Base-by-base conservation (phyloP, 306 rosid species). In the Senna tora region DNA sequence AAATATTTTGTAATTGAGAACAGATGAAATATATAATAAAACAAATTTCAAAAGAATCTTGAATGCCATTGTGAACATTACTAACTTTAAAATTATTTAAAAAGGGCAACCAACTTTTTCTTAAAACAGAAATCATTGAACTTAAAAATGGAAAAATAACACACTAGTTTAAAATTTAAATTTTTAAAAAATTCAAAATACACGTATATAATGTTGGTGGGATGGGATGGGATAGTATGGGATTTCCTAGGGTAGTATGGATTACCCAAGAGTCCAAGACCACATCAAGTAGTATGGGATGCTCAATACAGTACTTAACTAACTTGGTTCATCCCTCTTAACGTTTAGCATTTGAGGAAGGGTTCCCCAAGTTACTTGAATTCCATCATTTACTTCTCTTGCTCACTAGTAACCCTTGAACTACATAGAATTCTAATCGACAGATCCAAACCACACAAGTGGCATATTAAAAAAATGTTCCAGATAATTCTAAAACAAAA, bases 401-500 rank as follows among this genome's bases (percentile, higher is more conserved):
- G 2, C 21, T 36, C 28, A 30, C 2, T 42, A 33, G 36, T n/a
- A 14, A 71, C 55, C 64, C n/a, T 25, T 2, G 66, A 21, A 55
- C 17, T 32, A 7, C 13, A 60, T 19, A 7, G 46, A 59, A 59
- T 14, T 42, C 9, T 9, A 12, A 56, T 7, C 38, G 15, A 9
- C 5, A 12, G 61, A 10, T 39, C 15, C 33, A 52, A 63, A 55
- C 19, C 16, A 13, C n/a, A 53, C 21, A 19, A 62, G 5, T 22
- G 13, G 9, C 20, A 25, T 49, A 53, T 58, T 39, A 39, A 39
- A 28, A 14, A 60, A 55, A 21, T 5, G 49, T n/a, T 63, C 32
- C 25, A 21, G 66, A 36, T 56, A 52, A 41, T 20, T 74, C 69
- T 21, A 39, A 82, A 74, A 69, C 36, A 15, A 22, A 20, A 22